Conservation (phyloP, 208 protist genomes). For the Angomonas deanei region DNA sequence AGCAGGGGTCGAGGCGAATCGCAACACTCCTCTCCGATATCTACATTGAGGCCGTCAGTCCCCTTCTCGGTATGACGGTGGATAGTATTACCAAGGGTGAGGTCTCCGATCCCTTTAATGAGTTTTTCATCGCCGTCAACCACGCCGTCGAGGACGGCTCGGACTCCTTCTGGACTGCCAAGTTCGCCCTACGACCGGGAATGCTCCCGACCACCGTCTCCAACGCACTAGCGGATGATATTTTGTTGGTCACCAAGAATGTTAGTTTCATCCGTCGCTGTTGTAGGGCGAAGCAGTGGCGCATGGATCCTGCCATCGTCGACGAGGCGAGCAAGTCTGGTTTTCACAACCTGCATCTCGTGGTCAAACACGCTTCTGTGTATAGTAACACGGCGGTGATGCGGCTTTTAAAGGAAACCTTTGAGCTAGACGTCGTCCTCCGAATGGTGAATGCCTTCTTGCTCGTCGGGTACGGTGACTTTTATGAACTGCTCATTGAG, state of each 20-base stretch:
- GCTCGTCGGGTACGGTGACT: conserved; percentile 61
- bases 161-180: conserved; percentile 44
- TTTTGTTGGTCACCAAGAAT: conserved; percentile 56
- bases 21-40: conserved; percentile 38
- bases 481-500: conserved; percentile 56
- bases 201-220: conserved; percentile 62
- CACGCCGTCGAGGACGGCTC: conserved; percentile 33
- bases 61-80: conserved; percentile 51
- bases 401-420: conserved; percentile 41
- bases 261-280: conserved; percentile 53
- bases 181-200: conserved; percentile 34
- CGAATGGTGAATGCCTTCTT: conserved; percentile 58
- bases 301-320: conserved; percentile 45
- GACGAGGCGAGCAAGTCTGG: conserved; percentile 28
- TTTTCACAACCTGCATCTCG: conserved; percentile 34
- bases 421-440: conserved; percentile 44
- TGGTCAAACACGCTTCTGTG: conserved; percentile 27
- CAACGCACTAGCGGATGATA: conserved; percentile 31
- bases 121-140: conserved; percentile 52
- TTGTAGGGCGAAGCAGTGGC: conserved; percentile 54
- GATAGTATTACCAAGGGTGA: conserved; percentile 48
- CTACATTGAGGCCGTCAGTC: conserved; percentile 54
- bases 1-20: conserved; percentile 50
- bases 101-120: conserved; percentile 49
- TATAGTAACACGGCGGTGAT: conserved; percentile 60